phyloP scores from a whole-genome alignment of 1,284 basidiomycete species.

The Apiotrichum gamsii region DNA sequence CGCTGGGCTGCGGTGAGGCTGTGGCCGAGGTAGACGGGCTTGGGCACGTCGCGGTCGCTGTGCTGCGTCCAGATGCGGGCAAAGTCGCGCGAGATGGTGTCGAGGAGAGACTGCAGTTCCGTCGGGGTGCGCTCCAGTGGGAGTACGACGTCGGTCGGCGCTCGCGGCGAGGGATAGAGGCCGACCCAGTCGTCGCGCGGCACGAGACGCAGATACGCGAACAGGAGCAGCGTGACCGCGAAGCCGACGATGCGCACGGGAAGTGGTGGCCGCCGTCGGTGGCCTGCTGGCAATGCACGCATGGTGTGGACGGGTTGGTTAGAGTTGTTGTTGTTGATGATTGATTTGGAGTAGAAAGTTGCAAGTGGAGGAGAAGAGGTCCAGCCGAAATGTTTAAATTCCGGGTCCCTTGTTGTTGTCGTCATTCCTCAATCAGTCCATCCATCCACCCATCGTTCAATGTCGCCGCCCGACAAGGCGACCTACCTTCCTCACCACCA shows the following conservation, averaged over 20 bases:
- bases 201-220: neutral
- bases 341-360: too few species aligned
- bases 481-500: too few species aligned
- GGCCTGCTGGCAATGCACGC: too few species aligned
- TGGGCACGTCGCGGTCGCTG: slow-evolving; percentile 1
- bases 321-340: too few species aligned
- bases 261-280: too few species aligned
- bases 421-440: neutral
- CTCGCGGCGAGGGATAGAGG: neutral
- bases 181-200: slow-evolving; percentile 1
- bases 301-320: too few species aligned
- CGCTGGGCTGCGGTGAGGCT: slow-evolving; percentile 30
- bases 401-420: too few species aligned
- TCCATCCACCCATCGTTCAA: neutral
- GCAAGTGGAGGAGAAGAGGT: too few species aligned
- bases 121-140: too few species aligned
- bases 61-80: slow-evolving; percentile 9
- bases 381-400: too few species aligned
- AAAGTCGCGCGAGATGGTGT: slow-evolving; percentile 13
- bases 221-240: neutral
- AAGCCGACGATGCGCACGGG: neutral
- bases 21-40: slow-evolving; percentile 29
- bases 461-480: neutral
- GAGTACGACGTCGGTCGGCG: neutral
- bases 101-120: too few species aligned